Evolutionary conservation across 1,284 basidiomycete genomes (phyloP).

Genomic region (Phellopilus nigrolimitatus): DNA sequence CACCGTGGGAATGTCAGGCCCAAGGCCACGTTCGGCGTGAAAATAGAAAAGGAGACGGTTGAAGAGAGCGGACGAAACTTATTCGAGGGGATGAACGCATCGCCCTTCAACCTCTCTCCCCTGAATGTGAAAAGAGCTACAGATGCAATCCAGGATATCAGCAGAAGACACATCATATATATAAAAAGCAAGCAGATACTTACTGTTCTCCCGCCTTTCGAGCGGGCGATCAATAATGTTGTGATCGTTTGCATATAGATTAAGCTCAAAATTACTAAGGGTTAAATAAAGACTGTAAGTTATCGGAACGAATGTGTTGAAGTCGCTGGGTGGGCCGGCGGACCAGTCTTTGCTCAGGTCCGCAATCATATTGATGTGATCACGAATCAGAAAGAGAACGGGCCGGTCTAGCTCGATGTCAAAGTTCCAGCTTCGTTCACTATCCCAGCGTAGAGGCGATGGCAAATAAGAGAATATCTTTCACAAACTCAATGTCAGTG

Average conservation of each 20-base stretch:
- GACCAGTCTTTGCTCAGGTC: conserved; percentile 89
- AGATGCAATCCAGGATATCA: neutral
- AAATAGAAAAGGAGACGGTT: conserved; percentile 61
- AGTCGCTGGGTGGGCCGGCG: conserved; percentile 73
- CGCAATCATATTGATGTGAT: conserved; percentile 88
- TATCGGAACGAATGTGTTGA: conserved; percentile 79
- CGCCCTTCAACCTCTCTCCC: conserved; percentile 52
- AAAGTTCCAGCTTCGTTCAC: conserved; percentile 74
- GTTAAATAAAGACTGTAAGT: conserved; percentile 69
- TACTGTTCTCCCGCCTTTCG: conserved; percentile 76
- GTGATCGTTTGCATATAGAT: conserved; percentile 89
- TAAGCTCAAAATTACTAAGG: conserved; percentile 71
- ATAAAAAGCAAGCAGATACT: too few species aligned
- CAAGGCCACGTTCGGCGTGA: conserved; percentile 53
- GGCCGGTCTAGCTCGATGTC: conserved; percentile 67
- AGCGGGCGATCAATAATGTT: conserved; percentile 91
- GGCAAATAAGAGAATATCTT: conserved; percentile 36
- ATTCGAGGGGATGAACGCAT: conserved; percentile 61
- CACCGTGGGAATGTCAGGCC: conserved; percentile 75
- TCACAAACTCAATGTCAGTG: neutral
- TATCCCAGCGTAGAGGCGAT: conserved; percentile 62
- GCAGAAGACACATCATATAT: conserved; percentile 5
- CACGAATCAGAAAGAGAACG: conserved; percentile 73
- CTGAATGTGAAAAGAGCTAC: conserved; percentile 69
- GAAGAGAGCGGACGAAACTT: conserved; percentile 71